Percentiles rank a stretch among this genome's conserved stretches.
These are phyloP conservation scores for Dactylella cylindrospora DNA, from an alignment of 2,329 filamentous ascomycete genomes.

Conservation along the genomic window DNA sequence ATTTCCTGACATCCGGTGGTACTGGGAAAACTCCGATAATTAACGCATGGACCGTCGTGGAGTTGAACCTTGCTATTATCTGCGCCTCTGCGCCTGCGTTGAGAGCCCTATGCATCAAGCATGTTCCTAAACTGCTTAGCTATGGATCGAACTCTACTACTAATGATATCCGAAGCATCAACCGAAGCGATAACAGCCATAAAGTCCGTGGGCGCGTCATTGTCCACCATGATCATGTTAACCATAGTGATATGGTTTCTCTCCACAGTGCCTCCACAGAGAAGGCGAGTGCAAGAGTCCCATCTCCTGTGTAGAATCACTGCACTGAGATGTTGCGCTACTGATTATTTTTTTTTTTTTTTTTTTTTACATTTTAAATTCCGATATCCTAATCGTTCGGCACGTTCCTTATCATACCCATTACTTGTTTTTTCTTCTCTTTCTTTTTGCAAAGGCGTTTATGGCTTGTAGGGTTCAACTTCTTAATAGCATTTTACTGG, in stretches of 20 bases:
- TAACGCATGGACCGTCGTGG: conserved; percentile 39
- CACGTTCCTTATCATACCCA: not conserved
- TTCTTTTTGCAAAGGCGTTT: not conserved
- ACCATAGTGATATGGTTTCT: not conserved
- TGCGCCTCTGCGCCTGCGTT: conserved; percentile 39
- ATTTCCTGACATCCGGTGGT: conserved; percentile 28
- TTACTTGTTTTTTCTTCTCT: not conserved
- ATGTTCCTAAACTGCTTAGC: conserved; percentile 34
- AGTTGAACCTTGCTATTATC: conserved; percentile 41
- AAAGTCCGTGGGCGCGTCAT: not conserved
- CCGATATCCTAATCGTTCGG: not conserved
- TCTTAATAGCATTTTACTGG: too few species aligned
- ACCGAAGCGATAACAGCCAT: not conserved
- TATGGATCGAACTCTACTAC: conserved; percentile 5
- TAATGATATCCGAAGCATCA: conserved; percentile 1
- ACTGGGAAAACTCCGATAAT: conserved; percentile 35
- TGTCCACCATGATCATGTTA: not conserved
- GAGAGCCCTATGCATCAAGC: conserved; percentile 30
- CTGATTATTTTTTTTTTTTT: too few species aligned
- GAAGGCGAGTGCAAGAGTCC: not conserved
- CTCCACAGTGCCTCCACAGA: not conserved
- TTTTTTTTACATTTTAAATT: too few species aligned
- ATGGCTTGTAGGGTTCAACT: not conserved
- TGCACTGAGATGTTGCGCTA: not conserved
- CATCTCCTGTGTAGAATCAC: not conserved